Conservation (phyloP, 257 asterid species). For the Scutellaria galericulata region DNA sequence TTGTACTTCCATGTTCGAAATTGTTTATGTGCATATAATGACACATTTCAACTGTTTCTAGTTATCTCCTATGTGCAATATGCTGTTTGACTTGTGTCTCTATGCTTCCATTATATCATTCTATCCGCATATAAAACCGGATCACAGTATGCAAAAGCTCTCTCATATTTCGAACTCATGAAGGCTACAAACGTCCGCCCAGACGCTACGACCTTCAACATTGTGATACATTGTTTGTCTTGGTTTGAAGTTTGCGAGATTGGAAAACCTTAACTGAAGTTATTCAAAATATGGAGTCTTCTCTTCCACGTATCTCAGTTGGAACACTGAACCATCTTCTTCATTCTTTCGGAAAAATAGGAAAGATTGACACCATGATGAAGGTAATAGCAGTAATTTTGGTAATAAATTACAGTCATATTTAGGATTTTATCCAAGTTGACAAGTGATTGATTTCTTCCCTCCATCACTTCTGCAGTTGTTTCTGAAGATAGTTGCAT, state of each 20-base stretch:
- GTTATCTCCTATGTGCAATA: neutral
- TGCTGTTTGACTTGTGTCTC: neutral
- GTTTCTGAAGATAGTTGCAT: constrained; percentile 77
- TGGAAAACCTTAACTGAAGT: constrained; percentile 74
- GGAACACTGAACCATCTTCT: constrained; percentile 89
- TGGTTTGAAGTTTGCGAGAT: constrained; percentile 67
- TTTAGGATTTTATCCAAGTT: constrained; percentile 26
- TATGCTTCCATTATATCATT: constrained; percentile 44
- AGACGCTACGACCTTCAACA: constrained; percentile 82
- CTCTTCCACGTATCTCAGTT: constrained; percentile 65
- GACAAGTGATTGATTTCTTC: constrained; percentile 31
- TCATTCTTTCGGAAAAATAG: constrained; percentile 73
- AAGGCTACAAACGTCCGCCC: constrained; percentile 76
- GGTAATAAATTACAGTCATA: neutral
- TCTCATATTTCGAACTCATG: constrained; percentile 94
- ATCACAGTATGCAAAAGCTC: constrained; percentile 69
- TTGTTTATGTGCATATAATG: neutral
- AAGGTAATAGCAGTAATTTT: constrained; percentile 57
- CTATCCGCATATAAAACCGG: constrained; percentile 87
- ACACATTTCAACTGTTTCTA: constrained; percentile 19
- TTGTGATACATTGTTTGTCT: constrained; percentile 64
- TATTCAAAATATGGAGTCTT: constrained; percentile 70
- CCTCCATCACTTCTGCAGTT: constrained; percentile 54
- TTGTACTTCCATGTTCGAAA: neutral
- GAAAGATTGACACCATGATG: constrained; percentile 84